Conservation (phyloP, 495 filamentous ascomycete genomes). For the Daldinia bambusicola region DNA sequence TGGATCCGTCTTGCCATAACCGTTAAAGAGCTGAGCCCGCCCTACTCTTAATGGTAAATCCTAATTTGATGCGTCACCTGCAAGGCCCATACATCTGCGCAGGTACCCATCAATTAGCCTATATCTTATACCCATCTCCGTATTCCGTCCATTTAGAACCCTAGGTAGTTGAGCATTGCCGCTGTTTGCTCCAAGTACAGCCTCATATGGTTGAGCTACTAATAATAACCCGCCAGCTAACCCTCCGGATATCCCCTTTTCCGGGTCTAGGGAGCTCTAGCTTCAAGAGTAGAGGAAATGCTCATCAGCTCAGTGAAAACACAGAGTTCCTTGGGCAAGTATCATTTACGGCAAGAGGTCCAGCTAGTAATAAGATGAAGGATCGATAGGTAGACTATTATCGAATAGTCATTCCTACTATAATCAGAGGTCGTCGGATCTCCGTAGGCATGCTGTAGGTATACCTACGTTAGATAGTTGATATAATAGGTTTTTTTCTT, state of each 20-base stretch:
- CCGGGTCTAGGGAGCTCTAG: background rate
- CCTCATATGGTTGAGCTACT: background rate
- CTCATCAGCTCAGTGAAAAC: background rate
- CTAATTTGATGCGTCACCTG: background rate
- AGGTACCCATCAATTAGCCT: background rate
- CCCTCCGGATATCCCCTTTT: background rate
- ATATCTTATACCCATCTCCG: slow-evolving; percentile 1
- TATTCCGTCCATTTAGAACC: background rate
- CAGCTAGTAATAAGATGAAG: background rate
- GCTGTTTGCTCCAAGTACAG: background rate
- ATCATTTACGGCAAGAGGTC: background rate
- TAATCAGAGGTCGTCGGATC: background rate
- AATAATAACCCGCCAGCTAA: slow-evolving; percentile 4
- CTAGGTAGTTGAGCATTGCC: background rate
- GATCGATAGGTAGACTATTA: background rate
- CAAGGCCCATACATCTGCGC: slow-evolving; percentile 14
- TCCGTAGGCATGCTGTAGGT: background rate
- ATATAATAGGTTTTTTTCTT: no score
- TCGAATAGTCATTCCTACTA: background rate
- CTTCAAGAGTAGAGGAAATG: background rate
- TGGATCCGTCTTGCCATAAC: background rate
- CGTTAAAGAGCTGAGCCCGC: background rate
- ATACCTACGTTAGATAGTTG: background rate
- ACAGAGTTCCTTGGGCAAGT: background rate
- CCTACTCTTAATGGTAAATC: slow-evolving; percentile 5